Evolutionary conservation across 1,284 basidiomycete genomes (phyloP).

Genomic region (Cryptococcus neoformans): DNA sequence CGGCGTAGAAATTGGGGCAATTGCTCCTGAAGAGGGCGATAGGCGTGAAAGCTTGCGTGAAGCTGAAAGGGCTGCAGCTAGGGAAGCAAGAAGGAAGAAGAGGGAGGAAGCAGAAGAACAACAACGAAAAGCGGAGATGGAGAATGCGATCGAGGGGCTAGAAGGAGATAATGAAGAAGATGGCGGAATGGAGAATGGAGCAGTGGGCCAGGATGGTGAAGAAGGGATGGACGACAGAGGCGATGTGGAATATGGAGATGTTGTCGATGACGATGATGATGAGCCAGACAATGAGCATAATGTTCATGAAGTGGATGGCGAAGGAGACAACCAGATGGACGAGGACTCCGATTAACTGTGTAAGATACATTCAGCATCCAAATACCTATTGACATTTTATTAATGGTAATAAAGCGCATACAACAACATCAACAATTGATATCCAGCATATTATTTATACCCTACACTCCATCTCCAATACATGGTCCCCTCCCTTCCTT

Average conservation of each 20-base stretch:
- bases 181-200: constrained; percentile 25
- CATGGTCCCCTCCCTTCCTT: constrained; percentile 62
- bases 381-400: background rate
- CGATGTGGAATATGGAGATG: constrained; percentile 37
- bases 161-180: constrained; percentile 13
- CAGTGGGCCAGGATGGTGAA: constrained; percentile 20
- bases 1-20: constrained; percentile 42
- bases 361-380: background rate
- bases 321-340: constrained; percentile 17
- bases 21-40: constrained; percentile 35
- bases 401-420: background rate
- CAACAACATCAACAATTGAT: background rate
- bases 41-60: constrained; percentile 30
- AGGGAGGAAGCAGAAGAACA: constrained; percentile 20
- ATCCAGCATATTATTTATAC: constrained; percentile 8
- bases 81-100: constrained; percentile 21
- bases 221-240: constrained; percentile 26
- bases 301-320: constrained; percentile 10
- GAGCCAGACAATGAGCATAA: constrained; percentile 31
- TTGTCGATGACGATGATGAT: constrained; percentile 31
- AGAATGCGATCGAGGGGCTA: constrained; percentile 14
- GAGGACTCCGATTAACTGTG: constrained; percentile 4
- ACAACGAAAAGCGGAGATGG: constrained; percentile 23
- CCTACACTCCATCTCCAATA: constrained; percentile 18
- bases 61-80: constrained; percentile 20